Percentiles rank a stretch among this genome's conserved stretches.
Conservation (phyloP, 2,329 filamentous ascomycete genomes). For the Pestalotiopsis sp. region DNA sequence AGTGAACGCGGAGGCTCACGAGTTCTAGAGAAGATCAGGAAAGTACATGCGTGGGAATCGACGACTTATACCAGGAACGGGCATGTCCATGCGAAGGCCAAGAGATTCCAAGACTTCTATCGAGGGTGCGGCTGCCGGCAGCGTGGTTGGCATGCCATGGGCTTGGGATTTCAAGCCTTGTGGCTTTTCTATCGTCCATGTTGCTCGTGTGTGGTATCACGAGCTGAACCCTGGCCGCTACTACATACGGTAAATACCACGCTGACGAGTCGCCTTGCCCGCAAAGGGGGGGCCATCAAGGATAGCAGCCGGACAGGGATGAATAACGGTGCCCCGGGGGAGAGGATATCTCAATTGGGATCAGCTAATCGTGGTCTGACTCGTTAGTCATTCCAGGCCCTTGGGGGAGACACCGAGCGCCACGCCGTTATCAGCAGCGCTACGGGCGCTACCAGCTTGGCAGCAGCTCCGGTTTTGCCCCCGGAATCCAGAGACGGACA, state of each 20-base stretch:
- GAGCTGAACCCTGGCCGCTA: not conserved
- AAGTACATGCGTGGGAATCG: slow-evolving; percentile 1
- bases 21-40: not conserved
- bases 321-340: too few species aligned
- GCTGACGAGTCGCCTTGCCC: not conserved
- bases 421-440: slow-evolving; percentile 6
- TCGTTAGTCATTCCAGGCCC: slow-evolving; percentile 9
- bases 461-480: not conserved
- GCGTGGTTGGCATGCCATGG: not conserved
- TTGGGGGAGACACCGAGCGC: not conserved
- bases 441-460: slow-evolving; percentile 7
- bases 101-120: not conserved
- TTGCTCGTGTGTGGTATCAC: not conserved
- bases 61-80: not conserved
- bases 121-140: not conserved
- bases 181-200: not conserved
- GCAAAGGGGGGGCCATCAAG: not conserved
- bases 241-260: not conserved
- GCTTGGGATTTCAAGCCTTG: slow-evolving; percentile 1
- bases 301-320: not conserved
- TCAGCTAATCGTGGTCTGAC: slow-evolving; percentile 6
- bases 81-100: slow-evolving; percentile 9
- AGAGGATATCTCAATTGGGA: not conserved
- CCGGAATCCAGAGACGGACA: too few species aligned
- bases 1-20: not conserved